Base-by-base conservation (phyloP, 2,329 filamentous ascomycete genomes). In the Rhytidhysteron rufulum region DNA sequence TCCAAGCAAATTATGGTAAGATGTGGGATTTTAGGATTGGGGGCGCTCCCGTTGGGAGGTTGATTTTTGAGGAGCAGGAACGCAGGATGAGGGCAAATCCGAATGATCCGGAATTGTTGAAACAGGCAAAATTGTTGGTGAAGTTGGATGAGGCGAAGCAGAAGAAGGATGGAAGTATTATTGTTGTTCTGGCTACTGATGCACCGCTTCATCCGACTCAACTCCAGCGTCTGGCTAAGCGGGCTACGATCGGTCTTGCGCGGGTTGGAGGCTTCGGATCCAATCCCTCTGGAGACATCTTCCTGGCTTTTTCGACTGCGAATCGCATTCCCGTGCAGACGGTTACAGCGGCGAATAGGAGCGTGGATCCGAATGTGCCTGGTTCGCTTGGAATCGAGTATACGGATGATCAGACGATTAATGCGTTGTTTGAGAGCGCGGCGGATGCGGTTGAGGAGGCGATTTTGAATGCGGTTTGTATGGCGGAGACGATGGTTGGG, bases 1-100 rank as follows among this genome's bases (percentile, higher is more conserved):
- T 82, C 3, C 81, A 85, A 58, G 74, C 77, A 33, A 86, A 86
- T 56, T 86, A 85, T 54, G 82, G 82, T 8, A 64, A 68, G 22
- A 68, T 70, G 43, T 62, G 71, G 30, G 74, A 80, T 48, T 70
- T 86, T 38, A 69, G 71, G 30, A 76, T 86, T 42, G 70, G 72
- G 1, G 79, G 81, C 2, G 75, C 82, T 2, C 80, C 82, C 0
- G 68, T 86, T 4, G 83, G 82, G 0, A 72, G 73, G 31, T 65
- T 82, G 34, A 66, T 85, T 15, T 61, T 68, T 24, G 67, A 73
- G 44, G 69, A 77, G 48, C 56, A 60, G 39, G 64, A 58, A 56
- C 67, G 56, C 53, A 65, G 57, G 54, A 63, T 50, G 4, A 42
- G 46, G 4, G 54, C 53, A n/a, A 50, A 58, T 21, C 54, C 59